Evolutionary conservation across 176 grass and related monocot genomes (phyloP).

Genomic region (Chloris gayana): DNA sequence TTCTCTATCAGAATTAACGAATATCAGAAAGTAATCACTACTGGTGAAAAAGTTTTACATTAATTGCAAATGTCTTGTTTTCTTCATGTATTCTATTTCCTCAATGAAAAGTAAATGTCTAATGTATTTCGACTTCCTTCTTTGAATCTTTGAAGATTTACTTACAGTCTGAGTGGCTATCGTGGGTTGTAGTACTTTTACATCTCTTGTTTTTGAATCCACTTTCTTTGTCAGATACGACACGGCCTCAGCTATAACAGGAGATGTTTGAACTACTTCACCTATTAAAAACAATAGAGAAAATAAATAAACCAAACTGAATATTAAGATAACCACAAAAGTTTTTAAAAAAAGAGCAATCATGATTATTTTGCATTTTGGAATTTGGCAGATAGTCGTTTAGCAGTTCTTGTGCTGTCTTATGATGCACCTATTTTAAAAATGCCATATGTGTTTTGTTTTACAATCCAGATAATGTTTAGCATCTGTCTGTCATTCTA

Average conservation of each 20-base stretch:
- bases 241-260: slow-evolving; percentile 79
- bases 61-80: not conserved
- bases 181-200: slow-evolving; percentile 91
- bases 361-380: not conserved
- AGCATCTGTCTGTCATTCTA: not conserved
- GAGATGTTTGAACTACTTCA: slow-evolving; percentile 56
- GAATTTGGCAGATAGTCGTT: not conserved
- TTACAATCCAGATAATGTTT: not conserved
- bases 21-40: not conserved
- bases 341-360: not conserved
- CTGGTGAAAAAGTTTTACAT: not conserved
- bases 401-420: not conserved
- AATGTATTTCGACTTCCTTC: not conserved
- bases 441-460: not conserved
- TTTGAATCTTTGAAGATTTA: slow-evolving; percentile 19
- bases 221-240: slow-evolving; percentile 93
- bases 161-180: slow-evolving; percentile 95
- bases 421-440: not conserved
- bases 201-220: slow-evolving; percentile 89
- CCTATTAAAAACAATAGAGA: slow-evolving; percentile 42
- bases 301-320: slow-evolving; percentile 24
- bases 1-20: not conserved
- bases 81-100: not conserved
- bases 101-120: not conserved
- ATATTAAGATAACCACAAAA: not conserved